Base-by-base conservation (phyloP, 2,329 filamentous ascomycete genomes). In the Nakataea oryzae region DNA sequence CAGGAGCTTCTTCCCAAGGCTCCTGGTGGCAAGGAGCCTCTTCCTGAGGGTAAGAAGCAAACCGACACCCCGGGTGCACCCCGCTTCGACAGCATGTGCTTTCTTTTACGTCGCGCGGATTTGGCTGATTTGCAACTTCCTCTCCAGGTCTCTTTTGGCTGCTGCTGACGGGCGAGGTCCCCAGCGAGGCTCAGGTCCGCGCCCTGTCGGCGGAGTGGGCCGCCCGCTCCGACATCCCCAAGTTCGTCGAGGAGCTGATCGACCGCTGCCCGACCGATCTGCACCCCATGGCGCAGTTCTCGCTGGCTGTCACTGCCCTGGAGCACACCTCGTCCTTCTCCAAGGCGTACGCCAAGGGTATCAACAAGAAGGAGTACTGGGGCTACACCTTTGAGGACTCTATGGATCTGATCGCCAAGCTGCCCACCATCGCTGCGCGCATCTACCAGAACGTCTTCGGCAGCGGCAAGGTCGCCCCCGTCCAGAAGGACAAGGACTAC, bases 391-490 rank as follows among this genome's bases (percentile, higher is more conserved):
- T 96, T 74, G 95, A 99, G 86, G 95, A 99, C 82, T 95, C 93
- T 66, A 97, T 99, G 93, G 93, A 99, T 81, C 84, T 99, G 77
- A 99, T 99, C 76, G 95, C 95, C 75, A 97, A 97, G 88, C 90
- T 99, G 71, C 95, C 95, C 76, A 97, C 91, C 77, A 97, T 99
- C 73, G 95, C 95, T 67, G 84, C 95, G 67, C 91, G 92, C 82
- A 99, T 99, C 86, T 99, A 99, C 88, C 95, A 96, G 84, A 99
- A 99, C 79, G 89, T 97, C 77, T 99, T 96, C 91, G 97, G 97
- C 88, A 95, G 96, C 74, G 95, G 95, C 81, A 97, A 97, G 88
- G 93, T 99, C 69, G 90, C 91, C 65, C 77, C 92, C 62, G 86
- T 96, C 76, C 88, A 97, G 85, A 96, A 96, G 86, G 93, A 97